These are phyloP conservation scores for Mycena sp. DNA, from an alignment of 1,284 basidiomycete genomes.

Conservation along the genomic window DNA sequence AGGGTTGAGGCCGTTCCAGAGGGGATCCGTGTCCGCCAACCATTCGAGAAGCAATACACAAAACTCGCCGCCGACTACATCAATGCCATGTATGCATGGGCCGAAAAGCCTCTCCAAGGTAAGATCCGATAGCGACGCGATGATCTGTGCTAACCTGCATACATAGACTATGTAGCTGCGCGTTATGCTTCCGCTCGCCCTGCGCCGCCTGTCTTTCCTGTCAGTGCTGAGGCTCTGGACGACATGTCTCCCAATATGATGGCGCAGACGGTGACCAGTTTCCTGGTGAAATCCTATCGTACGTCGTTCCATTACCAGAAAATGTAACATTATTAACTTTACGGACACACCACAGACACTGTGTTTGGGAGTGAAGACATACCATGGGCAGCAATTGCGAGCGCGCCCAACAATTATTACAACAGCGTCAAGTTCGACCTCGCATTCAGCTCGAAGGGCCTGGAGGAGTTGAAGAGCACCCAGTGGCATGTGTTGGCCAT, in stretches of 20 bases:
- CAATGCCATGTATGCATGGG: not conserved
- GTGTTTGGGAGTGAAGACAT: not conserved
- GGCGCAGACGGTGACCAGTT: no score
- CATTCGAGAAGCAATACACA: not conserved
- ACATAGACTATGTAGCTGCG: no score
- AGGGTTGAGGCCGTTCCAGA: not conserved
- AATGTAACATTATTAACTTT: not conserved
- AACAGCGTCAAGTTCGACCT: not conserved
- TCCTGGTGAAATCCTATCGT: no score
- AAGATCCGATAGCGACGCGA: not conserved
- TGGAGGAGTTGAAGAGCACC: no score
- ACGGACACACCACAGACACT: not conserved
- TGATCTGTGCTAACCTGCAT: not conserved
- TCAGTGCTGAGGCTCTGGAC: no score
- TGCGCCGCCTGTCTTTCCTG: no score
- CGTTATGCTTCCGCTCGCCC: no score
- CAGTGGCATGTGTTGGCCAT: no score
- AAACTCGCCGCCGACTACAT: not conserved
- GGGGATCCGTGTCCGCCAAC: not conserved
- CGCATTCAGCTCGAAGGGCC: not conserved
- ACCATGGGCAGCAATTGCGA: no score
- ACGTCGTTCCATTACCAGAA: not conserved
- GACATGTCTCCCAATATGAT: no score
- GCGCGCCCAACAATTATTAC: not conserved
- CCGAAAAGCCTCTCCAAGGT: conserved; percentile 3